Evolutionary conservation across 768 basidiomycete genomes (phyloP), one percentile per base, ranked within the genome.

Genomic region (Jaapia argillacea): DNA sequence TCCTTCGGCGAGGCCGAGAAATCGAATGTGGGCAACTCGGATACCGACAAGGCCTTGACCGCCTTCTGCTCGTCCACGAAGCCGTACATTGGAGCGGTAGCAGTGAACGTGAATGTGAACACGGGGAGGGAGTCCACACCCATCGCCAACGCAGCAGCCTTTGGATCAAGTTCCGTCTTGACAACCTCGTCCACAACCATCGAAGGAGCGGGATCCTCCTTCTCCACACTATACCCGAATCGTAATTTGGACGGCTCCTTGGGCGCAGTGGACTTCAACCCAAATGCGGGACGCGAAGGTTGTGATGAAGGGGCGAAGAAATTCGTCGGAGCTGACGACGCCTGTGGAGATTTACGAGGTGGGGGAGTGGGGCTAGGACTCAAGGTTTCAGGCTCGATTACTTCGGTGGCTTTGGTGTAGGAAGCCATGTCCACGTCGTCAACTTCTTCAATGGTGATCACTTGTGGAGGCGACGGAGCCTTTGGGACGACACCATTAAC

Each of bases 191-290:
- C 16, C 28, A 33, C 28, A 21, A 21, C 13, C 10, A 21, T 21
- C 22, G 37, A 7, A 10, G 37, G 37, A 7, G 37, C 37, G 20
- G 10, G 10, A 10, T 16, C 28, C 10, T 33, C 28, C 10, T 16
- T 33, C 28, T 33, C 28, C 10, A 16, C 10, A 16, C 16, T 10
- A 16, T 33, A 33, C 10, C 28, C 16, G 16, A 10, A 33, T 33
- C 28, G 28, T 33, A 33, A 38, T 38, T 21, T 38, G 10, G 37
- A 10, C 7, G 37, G 84, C 44, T 84, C 81, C 54, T 79, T 84
- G 1, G 85, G 85, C 6, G 71, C 71, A 22, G 67, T 74, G 2
- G 72, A 61, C 55, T 79, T 82, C 33, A 60, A 54, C n/a, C 52
- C 40, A 44, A 57, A 58, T 16, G 50, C 43, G 39, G 66, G 58